phyloP scores from a whole-genome alignment of 345 rosid genomes.

The Sisymbrium irio region DNA sequence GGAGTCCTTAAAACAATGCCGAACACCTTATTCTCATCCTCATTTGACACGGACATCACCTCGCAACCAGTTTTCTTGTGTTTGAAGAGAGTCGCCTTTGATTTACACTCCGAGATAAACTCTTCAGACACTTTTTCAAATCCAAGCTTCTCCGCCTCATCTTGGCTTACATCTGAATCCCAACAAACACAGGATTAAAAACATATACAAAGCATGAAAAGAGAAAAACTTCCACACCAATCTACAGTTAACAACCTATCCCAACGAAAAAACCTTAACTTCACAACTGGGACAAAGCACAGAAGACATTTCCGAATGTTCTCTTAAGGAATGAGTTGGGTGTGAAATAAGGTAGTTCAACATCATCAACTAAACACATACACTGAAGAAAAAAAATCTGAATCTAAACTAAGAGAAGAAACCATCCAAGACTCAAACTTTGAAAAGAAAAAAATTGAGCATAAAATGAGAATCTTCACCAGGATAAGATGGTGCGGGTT shows the following conservation, averaged over 20 bases:
- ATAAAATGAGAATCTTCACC: constrained; percentile 36
- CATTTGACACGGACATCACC: constrained; percentile 88
- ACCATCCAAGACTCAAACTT: neutral
- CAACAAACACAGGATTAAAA: neutral
- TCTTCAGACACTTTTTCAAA: constrained; percentile 84
- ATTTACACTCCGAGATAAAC: constrained; percentile 87
- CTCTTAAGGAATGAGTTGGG: neutral
- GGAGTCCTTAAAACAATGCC: constrained; percentile 90
- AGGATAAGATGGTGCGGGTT: constrained; percentile 53
- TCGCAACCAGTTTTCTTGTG: constrained; percentile 94
- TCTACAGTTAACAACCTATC: neutral
- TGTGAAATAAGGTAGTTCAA: neutral
- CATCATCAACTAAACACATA: neutral
- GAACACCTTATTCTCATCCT: constrained; percentile 85
- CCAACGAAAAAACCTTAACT: neutral
- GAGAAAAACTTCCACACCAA: neutral
- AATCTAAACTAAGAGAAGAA: neutral
- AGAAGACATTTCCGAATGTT: neutral
- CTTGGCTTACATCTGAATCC: constrained; percentile 45
- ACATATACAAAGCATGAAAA: neutral
- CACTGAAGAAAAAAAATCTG: neutral
- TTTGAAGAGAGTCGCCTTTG: constrained; percentile 71
- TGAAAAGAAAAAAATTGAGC: neutral
- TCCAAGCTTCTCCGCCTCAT: constrained; percentile 75
- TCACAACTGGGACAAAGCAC: constrained; percentile 2